phyloP scores from a whole-genome alignment of 2,329 filamentous ascomycete species.

The Blastomyces parvus region DNA sequence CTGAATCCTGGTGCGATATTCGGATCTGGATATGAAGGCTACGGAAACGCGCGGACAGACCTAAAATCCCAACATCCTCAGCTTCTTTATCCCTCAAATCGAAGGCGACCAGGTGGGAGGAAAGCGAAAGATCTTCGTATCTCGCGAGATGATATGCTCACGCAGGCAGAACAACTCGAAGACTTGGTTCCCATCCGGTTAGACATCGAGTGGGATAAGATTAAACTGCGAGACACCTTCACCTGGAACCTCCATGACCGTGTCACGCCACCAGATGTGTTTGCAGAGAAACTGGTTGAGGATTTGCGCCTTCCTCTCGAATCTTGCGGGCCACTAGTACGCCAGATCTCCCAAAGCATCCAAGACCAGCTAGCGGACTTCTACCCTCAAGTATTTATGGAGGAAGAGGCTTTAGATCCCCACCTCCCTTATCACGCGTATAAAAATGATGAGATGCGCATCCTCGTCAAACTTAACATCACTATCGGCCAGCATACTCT shows the following conservation, averaged over 20 bases:
- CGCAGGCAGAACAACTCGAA: constrained; percentile 83
- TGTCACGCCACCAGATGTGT: constrained; percentile 66
- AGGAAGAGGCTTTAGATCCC: constrained; percentile 83
- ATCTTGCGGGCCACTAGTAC: constrained; percentile 44
- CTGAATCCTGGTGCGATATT: constrained; percentile 51
- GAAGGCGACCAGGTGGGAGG: constrained; percentile 66
- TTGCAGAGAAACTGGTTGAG: constrained; percentile 82
- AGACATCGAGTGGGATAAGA: constrained; percentile 91
- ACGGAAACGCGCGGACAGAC: constrained; percentile 78
- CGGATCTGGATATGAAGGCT: constrained; percentile 72
- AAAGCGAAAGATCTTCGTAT: constrained; percentile 64
- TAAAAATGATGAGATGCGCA: constrained; percentile 98
- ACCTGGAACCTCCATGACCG: constrained; percentile 97
- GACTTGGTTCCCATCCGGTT: constrained; percentile 84
- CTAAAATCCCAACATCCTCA: constrained; percentile 53
- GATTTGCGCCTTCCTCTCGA: constrained; percentile 70
- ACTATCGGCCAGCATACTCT: constrained; percentile 91
- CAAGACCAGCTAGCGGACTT: constrained; percentile 87
- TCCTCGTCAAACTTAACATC: constrained; percentile 91
- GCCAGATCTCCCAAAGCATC: constrained; percentile 61
- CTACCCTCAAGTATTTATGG: constrained; percentile 81
- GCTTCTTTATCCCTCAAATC: constrained; percentile 70
- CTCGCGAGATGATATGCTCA: constrained; percentile 66
- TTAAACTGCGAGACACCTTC: constrained; percentile 92
- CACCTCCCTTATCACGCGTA: constrained; percentile 86